Evolutionary conservation across 179 eudicot species (phyloP), one percentile per base, ranked within the genome.

Genomic region (Sideroxylon spinosum): DNA sequence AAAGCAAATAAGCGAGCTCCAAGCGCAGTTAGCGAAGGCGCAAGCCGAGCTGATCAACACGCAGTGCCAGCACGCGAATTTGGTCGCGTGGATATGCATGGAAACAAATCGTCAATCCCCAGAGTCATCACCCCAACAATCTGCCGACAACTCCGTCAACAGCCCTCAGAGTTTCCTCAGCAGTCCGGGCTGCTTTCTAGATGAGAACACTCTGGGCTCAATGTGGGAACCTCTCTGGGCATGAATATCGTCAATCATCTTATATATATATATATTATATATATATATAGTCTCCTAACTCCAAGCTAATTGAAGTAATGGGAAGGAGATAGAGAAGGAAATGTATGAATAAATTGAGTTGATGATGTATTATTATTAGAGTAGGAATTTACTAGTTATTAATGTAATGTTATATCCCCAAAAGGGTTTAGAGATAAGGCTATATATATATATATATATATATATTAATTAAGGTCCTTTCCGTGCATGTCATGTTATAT

Each of bases 41-140:
- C 86, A 76, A n/a, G 91, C 91, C 0, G 86, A 88, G 72, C 26
- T 86, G 9, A 80, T 85, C 11, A 80, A 65, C 74, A 69, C 87
- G 81, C 88, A 87, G 76, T 80, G 86, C 77, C 88, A 88, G 74
- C 89, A 88, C 78, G 86, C 86, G n/a, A 86, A 87, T 63, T 82
- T 87, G 67, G n/a, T 87, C 7, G 81, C 87, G 55, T 75, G 86
- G 13, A 60, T 87, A 75, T 87, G 84, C 88, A 87, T 87, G 88
- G 86, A 87, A 78, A 80, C 78, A 68, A 53, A 37, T 37, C 2
- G 80, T 11, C 80, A 81, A 60, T 78, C 84, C 76, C 79, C 56
- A 50, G 57, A 81, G 1, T 56, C 85, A 8, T 76, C 84, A 55
- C 78, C 82, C 29, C 80, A 69, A 19, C 64, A 76, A 29, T 19